Conservation (phyloP, 129 eudicot genomes). For the Flaveria bidentis region DNA sequence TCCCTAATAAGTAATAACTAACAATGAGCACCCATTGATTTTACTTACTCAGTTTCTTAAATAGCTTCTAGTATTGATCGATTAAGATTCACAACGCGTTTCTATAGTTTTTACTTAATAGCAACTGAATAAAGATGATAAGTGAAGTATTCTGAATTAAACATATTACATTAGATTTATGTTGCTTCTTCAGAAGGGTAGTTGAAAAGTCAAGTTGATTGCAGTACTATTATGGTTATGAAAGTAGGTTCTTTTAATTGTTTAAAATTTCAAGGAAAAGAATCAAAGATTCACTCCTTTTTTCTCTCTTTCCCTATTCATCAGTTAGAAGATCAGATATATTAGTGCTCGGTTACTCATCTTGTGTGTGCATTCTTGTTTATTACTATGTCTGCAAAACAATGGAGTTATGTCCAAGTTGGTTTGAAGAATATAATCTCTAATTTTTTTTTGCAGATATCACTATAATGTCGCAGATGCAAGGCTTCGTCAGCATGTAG, state of each 20-base stretch:
- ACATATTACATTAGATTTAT: background rate
- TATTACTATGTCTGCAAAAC: background rate
- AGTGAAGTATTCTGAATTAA: background rate
- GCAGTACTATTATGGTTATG: background rate
- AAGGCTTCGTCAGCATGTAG: conserved; percentile 85
- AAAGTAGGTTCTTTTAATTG: background rate
- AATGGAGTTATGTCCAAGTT: background rate
- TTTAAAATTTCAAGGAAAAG: background rate
- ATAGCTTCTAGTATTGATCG: background rate
- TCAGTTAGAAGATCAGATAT: background rate
- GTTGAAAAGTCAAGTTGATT: conserved; percentile 7
- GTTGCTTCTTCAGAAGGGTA: background rate
- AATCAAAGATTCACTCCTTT: background rate
- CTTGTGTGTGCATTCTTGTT: background rate
- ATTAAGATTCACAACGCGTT: background rate
- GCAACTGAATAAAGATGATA: background rate
- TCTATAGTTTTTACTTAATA: background rate
- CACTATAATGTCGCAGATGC: conserved; percentile 93
- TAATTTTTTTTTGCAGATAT: conserved; percentile 51
- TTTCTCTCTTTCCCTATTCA: background rate
- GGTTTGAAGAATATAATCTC: background rate
- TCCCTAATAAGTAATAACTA: background rate
- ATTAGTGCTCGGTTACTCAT: background rate
- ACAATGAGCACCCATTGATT: background rate
- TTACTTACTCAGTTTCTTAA: background rate